A percentile compares a stretch with the other conserved stretches of the same genome.
Conservation (phyloP, 371 early-diverging fungal species). For the Actinomortierella ambigua region DNA sequence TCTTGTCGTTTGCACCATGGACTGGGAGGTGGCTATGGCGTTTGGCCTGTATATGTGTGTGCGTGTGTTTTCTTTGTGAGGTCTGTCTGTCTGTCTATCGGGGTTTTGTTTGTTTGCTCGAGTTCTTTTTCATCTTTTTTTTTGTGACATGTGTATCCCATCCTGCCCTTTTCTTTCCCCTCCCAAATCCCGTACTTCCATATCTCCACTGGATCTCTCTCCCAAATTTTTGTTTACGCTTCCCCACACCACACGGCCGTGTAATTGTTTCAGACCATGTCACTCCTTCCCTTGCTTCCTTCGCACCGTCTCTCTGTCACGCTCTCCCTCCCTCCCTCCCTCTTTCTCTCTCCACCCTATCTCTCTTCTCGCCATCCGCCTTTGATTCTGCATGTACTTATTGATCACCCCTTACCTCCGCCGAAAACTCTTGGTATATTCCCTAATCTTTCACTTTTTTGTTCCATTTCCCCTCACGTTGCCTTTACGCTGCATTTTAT, state of each 20-base stretch:
- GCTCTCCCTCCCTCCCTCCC: background rate
- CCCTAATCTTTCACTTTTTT: too few species aligned
- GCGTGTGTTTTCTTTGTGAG: background rate
- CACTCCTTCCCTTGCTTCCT: background rate
- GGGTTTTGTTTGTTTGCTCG: background rate
- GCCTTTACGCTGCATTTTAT: too few species aligned
- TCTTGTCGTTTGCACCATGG: conserved; percentile 2
- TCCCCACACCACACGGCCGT: background rate
- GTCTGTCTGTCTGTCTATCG: background rate
- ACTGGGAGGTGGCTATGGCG: background rate
- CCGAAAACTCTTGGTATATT: too few species aligned
- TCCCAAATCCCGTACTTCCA: background rate
- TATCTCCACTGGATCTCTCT: too few species aligned
- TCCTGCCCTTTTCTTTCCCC: background rate
- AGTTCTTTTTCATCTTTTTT: background rate
- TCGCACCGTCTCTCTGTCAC: background rate
- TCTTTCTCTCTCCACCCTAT: background rate
- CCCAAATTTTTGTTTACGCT: background rate
- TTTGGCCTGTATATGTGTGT: background rate
- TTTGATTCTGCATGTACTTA: background rate
- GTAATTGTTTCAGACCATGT: background rate
- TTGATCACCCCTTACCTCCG: too few species aligned
- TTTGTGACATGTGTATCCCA: background rate
- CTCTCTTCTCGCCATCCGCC: background rate
- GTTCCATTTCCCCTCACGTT: too few species aligned